These are phyloP conservation scores for Clavispora phyllophila DNA, from an alignment of 805 yeast species.

Conservation along the genomic window DNA sequence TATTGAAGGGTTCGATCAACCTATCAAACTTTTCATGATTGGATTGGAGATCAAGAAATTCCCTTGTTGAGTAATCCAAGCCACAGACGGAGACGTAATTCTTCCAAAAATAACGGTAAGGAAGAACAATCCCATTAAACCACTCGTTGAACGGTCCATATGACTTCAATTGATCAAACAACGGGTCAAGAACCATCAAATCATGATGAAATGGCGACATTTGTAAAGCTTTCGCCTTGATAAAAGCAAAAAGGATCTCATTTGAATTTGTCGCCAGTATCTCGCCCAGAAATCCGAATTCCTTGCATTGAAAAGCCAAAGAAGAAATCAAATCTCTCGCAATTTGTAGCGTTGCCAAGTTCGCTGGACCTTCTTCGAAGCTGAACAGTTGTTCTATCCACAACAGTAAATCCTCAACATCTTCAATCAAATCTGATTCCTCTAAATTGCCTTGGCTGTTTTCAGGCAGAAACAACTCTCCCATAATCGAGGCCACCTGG, in stretches of 20 bases:
- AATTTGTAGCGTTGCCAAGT: constrained; percentile 5
- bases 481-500: constrained; percentile 3
- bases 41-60: constrained; percentile 10
- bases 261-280: not conserved
- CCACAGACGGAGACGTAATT: constrained; percentile 17
- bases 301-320: constrained; percentile 2
- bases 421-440: constrained; percentile 7
- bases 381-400: constrained; percentile 5
- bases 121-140: constrained; percentile 23
- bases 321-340: constrained; percentile 5
- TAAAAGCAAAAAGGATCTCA: constrained; percentile 8
- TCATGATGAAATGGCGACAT: constrained; percentile 12
- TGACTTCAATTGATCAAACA: constrained; percentile 10
- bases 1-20: constrained; percentile 21
- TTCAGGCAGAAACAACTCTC: not conserved
- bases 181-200: constrained; percentile 12
- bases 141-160: constrained; percentile 20
- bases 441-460: not conserved
- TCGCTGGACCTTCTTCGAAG: not conserved
- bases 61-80: constrained; percentile 1
- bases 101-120: constrained; percentile 27
- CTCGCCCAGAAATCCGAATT: not conserved
- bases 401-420: constrained; percentile 4
- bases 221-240: constrained; percentile 12
- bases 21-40: constrained; percentile 16